Conservation (phyloP, 148 eudicot genomes). For the Beta vulgaris region DNA sequence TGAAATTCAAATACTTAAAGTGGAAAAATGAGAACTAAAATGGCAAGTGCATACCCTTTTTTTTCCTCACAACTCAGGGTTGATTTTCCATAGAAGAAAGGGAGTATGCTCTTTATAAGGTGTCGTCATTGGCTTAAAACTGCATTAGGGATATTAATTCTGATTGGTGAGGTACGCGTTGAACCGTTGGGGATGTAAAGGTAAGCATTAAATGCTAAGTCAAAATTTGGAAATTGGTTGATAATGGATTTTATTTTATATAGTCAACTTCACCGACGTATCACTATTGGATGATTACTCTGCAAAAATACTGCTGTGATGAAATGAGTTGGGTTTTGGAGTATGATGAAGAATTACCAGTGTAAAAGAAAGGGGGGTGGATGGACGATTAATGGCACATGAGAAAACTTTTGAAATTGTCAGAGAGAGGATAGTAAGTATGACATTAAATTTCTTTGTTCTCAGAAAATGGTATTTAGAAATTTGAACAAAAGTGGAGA, state of each 20-base stretch:
- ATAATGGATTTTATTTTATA: background rate
- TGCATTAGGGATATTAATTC: conserved; percentile 22
- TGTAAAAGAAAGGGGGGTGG: background rate
- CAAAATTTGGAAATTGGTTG: background rate
- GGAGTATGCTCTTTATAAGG: conserved; percentile 13
- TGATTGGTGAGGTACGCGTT: conserved; percentile 32
- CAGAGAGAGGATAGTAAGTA: background rate
- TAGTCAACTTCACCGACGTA: conserved; percentile 31
- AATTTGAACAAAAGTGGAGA: no score
- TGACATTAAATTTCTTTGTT: conserved; percentile 6
- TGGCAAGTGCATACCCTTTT: background rate
- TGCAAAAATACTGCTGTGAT: background rate
- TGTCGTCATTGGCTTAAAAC: background rate
- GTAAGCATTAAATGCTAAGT: conserved; percentile 25
- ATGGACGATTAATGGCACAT: conserved; percentile 4
- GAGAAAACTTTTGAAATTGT: conserved; percentile 7
- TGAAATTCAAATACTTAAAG: no score
- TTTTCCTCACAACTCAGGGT: background rate
- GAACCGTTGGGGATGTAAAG: conserved; percentile 31
- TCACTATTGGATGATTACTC: background rate
- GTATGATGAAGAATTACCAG: background rate
- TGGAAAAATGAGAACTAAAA: background rate
- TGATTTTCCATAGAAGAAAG: background rate
- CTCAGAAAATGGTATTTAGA: background rate
- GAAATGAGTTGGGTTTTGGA: background rate